Base-by-base conservation (phyloP, 2,329 filamentous ascomycete species). In the Cercospora sp. region DNA sequence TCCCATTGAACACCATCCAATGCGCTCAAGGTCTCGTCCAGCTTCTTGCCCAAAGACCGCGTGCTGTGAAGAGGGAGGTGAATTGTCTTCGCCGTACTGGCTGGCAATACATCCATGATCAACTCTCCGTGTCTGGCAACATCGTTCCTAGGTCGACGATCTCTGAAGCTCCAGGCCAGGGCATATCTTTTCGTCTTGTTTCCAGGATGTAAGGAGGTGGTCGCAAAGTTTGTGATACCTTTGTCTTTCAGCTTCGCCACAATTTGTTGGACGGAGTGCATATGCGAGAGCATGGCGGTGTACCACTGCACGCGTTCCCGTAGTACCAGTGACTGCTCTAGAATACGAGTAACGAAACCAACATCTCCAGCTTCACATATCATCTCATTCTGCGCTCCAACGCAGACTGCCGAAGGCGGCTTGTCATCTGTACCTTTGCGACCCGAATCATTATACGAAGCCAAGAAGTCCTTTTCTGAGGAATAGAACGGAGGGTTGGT, bases 401-500 rank as follows among this genome's bases (percentile, higher is more conserved):
- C 96, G 74, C 87, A 89, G 60, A 90, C 89, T 0, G 91, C 90
- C 12, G 72, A 73, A 20, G 73, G 94, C 91, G 0, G 88, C 5
- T 72, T 66, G 23, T 69, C 94, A 91, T 0, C 88, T 97, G 36
- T n/a, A 16, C 23, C 30, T 31, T 60, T 66, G n/a, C 48, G 31
- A 10, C 33, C 8, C 9, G 60, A 64, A 26, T 57, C 31, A 18
- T 48, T 78, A 30, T 80, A 77, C 1, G 90, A 90, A 3, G 82
- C 80, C 3, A 85, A 72, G 79, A 97, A 87, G 61, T 96, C 93
- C 5, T 84, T 80, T 3, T 86, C 81, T 0, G 91, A 93, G n/a
- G 84, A 79, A 81, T 97, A 98, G 81, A 99, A 99, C 0, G 95
- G 95, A 0, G 95, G 95, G 73, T 99, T 99, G 71, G 91, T 94